Percentiles rank a stretch among this genome's conserved stretches.
Conservation (phyloP, 805 yeast species). For the Wickerhamomyces chaumierensis region DNA sequence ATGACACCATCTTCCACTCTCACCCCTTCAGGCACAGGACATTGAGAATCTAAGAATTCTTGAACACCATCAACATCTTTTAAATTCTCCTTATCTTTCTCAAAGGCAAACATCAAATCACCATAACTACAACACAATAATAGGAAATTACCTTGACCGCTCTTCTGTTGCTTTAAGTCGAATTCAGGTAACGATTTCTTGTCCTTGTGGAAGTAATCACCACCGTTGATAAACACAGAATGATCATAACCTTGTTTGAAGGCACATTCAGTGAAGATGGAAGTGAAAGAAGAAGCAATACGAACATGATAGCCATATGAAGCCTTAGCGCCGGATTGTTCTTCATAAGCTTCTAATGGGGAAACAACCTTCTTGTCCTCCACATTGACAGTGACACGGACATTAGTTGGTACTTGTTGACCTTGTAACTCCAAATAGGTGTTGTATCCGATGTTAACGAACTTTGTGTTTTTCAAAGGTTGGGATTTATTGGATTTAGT, state of each 20-base stretch:
- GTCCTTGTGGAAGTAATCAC: slow-evolving; percentile 41
- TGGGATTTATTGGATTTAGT: slow-evolving; percentile 32
- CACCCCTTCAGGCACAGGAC: slow-evolving; percentile 41
- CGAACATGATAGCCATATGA: slow-evolving; percentile 71
- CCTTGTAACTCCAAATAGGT: slow-evolving; percentile 44
- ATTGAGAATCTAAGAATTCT: slow-evolving; percentile 60
- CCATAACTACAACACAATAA: slow-evolving; percentile 55
- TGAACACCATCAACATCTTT: slow-evolving; percentile 42
- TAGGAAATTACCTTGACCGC: slow-evolving; percentile 25
- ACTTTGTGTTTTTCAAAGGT: slow-evolving; percentile 50
- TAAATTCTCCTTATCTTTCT: slow-evolving; percentile 35
- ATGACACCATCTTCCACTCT: slow-evolving; percentile 64
- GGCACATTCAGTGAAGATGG: slow-evolving; percentile 61
- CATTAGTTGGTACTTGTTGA: slow-evolving; percentile 62
- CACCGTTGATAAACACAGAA: slow-evolving; percentile 54
- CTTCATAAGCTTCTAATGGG: slow-evolving; percentile 57
- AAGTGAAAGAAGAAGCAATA: slow-evolving; percentile 45
- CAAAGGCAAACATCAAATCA: slow-evolving; percentile 43
- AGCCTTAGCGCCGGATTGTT: slow-evolving; percentile 43
- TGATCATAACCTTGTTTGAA: slow-evolving; percentile 59
- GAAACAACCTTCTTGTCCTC: slow-evolving; percentile 53
- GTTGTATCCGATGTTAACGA: slow-evolving; percentile 63
- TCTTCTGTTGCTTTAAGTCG: slow-evolving; percentile 5
- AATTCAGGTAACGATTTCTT: slow-evolving; percentile 18
- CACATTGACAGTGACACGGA: slow-evolving; percentile 71